Conservation (phyloP, 257 asterid genomes). For the Solanum stenotomum region DNA sequence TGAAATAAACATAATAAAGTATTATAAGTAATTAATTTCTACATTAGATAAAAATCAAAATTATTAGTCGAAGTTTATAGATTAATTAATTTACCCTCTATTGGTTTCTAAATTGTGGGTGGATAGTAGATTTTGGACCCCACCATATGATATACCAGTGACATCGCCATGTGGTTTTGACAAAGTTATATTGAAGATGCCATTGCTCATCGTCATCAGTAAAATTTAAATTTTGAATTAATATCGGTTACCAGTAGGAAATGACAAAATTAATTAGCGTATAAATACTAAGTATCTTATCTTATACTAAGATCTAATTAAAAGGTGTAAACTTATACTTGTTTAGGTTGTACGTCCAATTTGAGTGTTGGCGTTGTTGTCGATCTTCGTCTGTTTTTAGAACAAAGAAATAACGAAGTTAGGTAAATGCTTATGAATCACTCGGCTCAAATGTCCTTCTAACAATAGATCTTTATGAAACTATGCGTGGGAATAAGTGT, state of each 20-base stretch:
- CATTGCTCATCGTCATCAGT: slow-evolving; percentile 38
- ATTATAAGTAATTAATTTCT: not conserved
- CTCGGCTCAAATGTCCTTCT: not conserved
- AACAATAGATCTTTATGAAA: not conserved
- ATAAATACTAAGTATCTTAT: too few species aligned
- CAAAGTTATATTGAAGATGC: slow-evolving; percentile 27
- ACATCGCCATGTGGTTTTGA: slow-evolving; percentile 35
- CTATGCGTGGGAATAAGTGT: too few species aligned
- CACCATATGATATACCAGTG: slow-evolving; percentile 26
- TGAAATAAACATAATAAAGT: not conserved
- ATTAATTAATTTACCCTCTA: too few species aligned
- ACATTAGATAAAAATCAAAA: not conserved
- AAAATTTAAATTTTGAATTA: not conserved
- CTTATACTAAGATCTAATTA: not conserved
- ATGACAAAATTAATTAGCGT: not conserved
- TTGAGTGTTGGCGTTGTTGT: not conserved
- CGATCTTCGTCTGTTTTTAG: not conserved
- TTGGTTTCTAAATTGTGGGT: too few species aligned
- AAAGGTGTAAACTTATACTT: not conserved
- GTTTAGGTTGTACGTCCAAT: not conserved
- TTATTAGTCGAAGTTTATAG: too few species aligned
- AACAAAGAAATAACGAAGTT: too few species aligned
- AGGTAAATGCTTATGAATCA: not conserved
- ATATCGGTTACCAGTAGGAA: not conserved
- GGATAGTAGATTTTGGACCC: slow-evolving; percentile 37